Base-by-base conservation (phyloP, 441 rosid species). In the Gossypium davidsonii region DNA sequence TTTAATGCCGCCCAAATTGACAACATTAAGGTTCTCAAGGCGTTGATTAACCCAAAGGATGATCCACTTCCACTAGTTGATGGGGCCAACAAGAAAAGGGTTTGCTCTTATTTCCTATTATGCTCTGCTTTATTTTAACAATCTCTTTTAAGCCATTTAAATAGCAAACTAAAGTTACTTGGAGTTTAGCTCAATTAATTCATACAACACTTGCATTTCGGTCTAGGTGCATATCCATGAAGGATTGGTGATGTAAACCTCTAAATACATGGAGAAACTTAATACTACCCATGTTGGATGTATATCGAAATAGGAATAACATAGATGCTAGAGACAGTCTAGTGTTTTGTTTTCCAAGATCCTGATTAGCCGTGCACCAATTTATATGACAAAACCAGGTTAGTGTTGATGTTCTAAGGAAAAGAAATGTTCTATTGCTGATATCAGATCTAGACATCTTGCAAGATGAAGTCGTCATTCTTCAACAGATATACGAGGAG, bases 1-100 rank as follows among this genome's bases (percentile, higher is more conserved):
- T 83, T 86, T 17, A 83, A 80, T n/a, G 80, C 72, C 56, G 59
- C 77, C 23, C 92, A 88, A 64, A 81, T 81, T 73, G 98, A 91
- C 82, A 93, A 91, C 83, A 79, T 86, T 89, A 84, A 74, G 82
- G 71, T 89, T 79, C 91, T 93, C 64, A 83, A 80, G 79, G 86
- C 88, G 51, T 72, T 91, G 72, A 69, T 93, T 61, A 84, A 83
- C 77, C 81, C 86, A 0, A 87, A 89, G 79, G 82, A 84, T 75
- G 86, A 93, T 75, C 73, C 64, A 48, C 81, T 15, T 66, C 97
- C 97, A 3, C 87, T 91, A 67, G 67, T 84, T 44, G 93, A 87
- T 75, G 94, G 90, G 55, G 63, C 70, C 56, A 85, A 85, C 76
- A 79, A 85, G 79, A 81, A 70, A 74, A 88, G 87, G 90, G 96